Evolutionary conservation across 2,329 filamentous ascomycete genomes (phyloP), one percentile per base, ranked within the genome.

Genomic region (Monosporascus sp.): DNA sequence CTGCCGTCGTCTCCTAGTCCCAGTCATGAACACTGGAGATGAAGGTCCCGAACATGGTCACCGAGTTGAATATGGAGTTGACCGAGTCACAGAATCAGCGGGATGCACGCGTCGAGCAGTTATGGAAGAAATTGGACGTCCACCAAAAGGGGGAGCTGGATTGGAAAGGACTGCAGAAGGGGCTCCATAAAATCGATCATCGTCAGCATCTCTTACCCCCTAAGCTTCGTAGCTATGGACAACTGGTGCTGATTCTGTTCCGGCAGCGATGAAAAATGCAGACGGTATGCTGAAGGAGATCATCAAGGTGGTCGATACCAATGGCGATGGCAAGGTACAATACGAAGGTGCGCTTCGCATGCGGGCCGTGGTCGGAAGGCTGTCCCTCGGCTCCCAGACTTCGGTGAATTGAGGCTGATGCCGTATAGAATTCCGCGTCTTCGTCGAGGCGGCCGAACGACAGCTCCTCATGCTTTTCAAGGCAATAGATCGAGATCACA

Each of bases 131-230:
- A 65, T 81, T 99, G 61, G 91, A 96, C 71, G 86, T 87, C 60
- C 82, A 85, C 60, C 79, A 80, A 55, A 85, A 87, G 63, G 90
- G 90, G 55, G 86, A 90, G 69, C 79, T 99, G 63, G 92, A 97
- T 72, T 77, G 95, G 60, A 85, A 87, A 69, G 91, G 85, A 35
- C 76, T 99, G 62, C 88, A 92, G 74, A 89, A 85, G 73, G 94
- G 93, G 4, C 74, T 99, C 67, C 85, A 79, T 69, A 89, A 86
- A 72, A 91, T 97, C 65, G 92, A 97, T 70, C 94, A 99, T 70
- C 94, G 91, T 96, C 74, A 74, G 86, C 69, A 58, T 52, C 48
- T 20, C 47, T 22, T 19, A 16, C 50, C 51, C 45, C 16, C n/a
- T 52, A 48, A 44, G 31, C 48, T n/a, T 51, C 38, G 48, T 26